These are phyloP conservation scores for Annulohypoxylon stygium DNA, from an alignment of 495 filamentous ascomycete species.

Conservation along the genomic window DNA sequence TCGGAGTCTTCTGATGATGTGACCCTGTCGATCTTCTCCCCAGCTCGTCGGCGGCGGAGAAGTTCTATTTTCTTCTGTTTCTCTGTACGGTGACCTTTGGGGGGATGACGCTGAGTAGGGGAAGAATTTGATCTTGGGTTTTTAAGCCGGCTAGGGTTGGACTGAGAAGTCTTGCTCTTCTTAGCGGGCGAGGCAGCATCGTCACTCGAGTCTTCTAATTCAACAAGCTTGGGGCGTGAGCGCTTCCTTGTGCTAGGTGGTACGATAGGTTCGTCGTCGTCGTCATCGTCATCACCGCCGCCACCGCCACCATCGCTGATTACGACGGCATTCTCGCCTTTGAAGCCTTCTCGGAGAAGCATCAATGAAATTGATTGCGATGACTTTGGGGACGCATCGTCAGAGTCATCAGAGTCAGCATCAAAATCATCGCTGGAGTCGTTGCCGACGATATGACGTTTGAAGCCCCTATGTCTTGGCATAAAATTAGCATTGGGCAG, in stretches of 20 bases:
- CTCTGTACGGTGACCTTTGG: constrained; percentile 42
- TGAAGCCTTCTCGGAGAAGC: constrained; percentile 32
- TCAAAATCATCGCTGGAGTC: constrained; percentile 43
- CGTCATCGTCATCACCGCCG: constrained; percentile 48
- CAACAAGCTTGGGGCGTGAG: constrained; percentile 15
- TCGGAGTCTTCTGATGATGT: constrained; percentile 51
- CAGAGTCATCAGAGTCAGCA: constrained; percentile 24
- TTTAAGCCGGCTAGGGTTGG: constrained; percentile 42
- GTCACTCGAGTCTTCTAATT: constrained; percentile 44
- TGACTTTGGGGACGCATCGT: constrained; percentile 30
- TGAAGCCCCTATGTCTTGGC: constrained; percentile 21
- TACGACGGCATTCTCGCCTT: constrained; percentile 32
- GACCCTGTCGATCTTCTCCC: constrained; percentile 61
- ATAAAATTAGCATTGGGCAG: constrained; percentile 40
- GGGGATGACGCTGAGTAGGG: constrained; percentile 34
- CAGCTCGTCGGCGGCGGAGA: constrained; percentile 69
- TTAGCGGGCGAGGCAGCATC: constrained; percentile 38
- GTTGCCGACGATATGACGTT: neutral
- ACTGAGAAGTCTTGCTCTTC: constrained; percentile 36
- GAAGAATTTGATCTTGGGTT: constrained; percentile 26
- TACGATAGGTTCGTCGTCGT: constrained; percentile 49
- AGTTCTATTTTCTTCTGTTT: constrained; percentile 63
- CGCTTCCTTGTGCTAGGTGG: constrained; percentile 27
- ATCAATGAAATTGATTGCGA: constrained; percentile 49
- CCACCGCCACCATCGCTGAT: constrained; percentile 12